These are phyloP conservation scores for Mycena citricolor DNA, from an alignment of 1,284 basidiomycete species.

Conservation along the genomic window DNA sequence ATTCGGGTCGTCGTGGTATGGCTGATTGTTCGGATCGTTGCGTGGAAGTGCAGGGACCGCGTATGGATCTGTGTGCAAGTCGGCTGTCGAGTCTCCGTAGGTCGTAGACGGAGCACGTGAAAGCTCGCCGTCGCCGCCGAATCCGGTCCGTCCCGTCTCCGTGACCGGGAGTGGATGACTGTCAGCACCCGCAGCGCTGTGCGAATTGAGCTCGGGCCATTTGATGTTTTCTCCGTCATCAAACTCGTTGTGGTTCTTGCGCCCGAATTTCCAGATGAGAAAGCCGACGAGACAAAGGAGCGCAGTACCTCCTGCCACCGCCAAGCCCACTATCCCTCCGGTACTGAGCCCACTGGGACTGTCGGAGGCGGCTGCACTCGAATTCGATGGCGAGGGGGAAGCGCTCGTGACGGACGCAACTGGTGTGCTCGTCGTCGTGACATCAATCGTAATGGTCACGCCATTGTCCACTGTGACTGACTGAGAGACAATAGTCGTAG, in stretches of 20 bases:
- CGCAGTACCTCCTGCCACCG: constrained; percentile 75
- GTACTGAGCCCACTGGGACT: constrained; percentile 45
- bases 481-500: too few relatives aligned
- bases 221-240: constrained; percentile 83
- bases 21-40: constrained; percentile 62
- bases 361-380: too few relatives aligned
- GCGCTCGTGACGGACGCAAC: too few relatives aligned
- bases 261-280: constrained; percentile 77
- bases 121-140: constrained; percentile 59
- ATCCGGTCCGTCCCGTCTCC: constrained; percentile 61
- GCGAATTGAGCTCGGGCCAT: constrained; percentile 80
- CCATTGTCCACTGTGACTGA: too few relatives aligned
- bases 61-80: constrained; percentile 64
- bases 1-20: constrained; percentile 70
- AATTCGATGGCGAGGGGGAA: too few relatives aligned
- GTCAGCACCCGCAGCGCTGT: constrained; percentile 47
- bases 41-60: constrained; percentile 83
- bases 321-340: constrained; percentile 74
- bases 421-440: too few relatives aligned
- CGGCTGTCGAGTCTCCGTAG: constrained; percentile 37
- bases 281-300: constrained; percentile 67
- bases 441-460: too few relatives aligned
- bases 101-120: constrained; percentile 47
- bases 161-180: constrained; percentile 63
- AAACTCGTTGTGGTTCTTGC: constrained; percentile 71